A percentile compares a stretch with the other conserved stretches of the same genome.
Conservation (phyloP, 768 basidiomycete genomes). For the Phaeolepiota aurea region DNA sequence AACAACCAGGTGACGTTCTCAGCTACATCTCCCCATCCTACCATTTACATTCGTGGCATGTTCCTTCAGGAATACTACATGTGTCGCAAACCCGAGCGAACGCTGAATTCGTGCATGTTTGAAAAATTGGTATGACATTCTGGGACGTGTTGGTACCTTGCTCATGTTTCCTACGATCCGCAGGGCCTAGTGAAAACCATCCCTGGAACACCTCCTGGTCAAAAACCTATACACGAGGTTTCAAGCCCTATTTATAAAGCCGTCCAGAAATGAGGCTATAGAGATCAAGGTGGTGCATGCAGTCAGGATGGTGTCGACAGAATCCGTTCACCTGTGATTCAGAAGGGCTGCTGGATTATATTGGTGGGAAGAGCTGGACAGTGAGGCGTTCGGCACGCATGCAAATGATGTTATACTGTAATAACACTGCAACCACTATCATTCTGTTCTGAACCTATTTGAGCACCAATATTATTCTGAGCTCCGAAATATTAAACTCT, state of each 20-base stretch:
- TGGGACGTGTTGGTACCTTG: not conserved
- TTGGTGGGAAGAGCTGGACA: too few relatives aligned
- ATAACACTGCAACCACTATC: too few relatives aligned
- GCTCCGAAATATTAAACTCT: too few relatives aligned
- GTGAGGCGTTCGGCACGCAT: not conserved
- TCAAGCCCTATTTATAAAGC: constrained; percentile 74
- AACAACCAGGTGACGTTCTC: constrained; percentile 80
- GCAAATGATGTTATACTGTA: too few relatives aligned
- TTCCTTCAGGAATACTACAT: constrained; percentile 83
- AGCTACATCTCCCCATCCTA: not conserved
- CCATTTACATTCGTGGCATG: not conserved
- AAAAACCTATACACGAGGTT: constrained; percentile 84
- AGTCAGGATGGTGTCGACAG: not conserved
- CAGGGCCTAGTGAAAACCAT: constrained; percentile 90
- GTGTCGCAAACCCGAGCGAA: constrained; percentile 84
- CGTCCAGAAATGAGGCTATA: constrained; percentile 64
- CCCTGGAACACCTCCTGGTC: constrained; percentile 77
- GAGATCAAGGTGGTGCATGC: not conserved
- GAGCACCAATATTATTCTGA: too few relatives aligned
- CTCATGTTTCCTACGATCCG: not conserved
- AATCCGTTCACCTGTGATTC: not conserved
- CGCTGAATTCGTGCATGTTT: constrained; percentile 91
- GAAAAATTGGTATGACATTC: constrained; percentile 78
- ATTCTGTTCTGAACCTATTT: too few relatives aligned
- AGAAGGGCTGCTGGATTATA: not conserved